Evolutionary conservation across 345 rosid genomes (phyloP).

Genomic region (Psidium guajava): DNA sequence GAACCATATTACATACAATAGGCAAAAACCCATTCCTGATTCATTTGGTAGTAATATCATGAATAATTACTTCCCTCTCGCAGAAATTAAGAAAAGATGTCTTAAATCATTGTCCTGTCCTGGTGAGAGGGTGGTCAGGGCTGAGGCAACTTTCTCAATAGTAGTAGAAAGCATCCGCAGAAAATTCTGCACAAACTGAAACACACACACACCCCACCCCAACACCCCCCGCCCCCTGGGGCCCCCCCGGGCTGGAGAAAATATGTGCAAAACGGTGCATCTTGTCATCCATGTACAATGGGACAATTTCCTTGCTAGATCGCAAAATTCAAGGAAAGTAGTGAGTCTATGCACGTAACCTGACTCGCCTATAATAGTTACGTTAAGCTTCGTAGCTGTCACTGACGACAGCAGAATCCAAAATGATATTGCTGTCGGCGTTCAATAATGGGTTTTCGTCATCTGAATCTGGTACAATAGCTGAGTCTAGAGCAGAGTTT

Average conservation of each 20-base stretch:
- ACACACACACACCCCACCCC: too few relatives aligned
- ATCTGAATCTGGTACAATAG: conserved; percentile 23
- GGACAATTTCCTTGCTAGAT: not conserved
- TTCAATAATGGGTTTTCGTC: conserved; percentile 9
- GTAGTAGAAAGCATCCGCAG: not conserved
- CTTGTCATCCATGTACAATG: not conserved
- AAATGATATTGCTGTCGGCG: not conserved
- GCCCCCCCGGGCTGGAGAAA: not conserved
- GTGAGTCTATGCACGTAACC: not conserved
- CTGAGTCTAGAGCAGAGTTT: conserved; percentile 38
- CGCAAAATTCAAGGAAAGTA: not conserved
- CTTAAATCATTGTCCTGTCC: not conserved
- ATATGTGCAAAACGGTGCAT: not conserved
- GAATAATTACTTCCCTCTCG: not conserved
- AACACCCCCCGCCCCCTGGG: not conserved
- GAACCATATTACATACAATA: not conserved
- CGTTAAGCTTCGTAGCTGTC: not conserved
- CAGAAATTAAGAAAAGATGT: not conserved
- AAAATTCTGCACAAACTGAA: not conserved
- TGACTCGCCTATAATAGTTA: not conserved
- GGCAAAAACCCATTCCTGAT: not conserved
- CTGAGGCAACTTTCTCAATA: not conserved
- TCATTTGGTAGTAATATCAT: not conserved
- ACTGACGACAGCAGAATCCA: not conserved
- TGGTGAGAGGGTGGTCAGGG: not conserved